Evolutionary conservation across 306 rosid species (phyloP), one percentile per base, ranked within the genome.

Genomic region (Malus sylvestris): DNA sequence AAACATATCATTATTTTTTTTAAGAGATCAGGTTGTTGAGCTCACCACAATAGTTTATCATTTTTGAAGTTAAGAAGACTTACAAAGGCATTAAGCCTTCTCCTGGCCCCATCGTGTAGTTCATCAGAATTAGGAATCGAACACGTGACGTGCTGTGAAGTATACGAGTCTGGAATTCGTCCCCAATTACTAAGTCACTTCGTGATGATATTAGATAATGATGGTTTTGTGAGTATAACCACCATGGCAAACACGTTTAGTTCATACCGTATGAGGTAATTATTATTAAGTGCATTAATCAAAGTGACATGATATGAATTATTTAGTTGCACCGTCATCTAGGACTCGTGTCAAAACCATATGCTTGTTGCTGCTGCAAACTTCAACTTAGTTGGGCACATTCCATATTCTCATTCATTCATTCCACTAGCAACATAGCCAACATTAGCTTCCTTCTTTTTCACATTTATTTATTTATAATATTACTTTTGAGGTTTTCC

Each of bases 171-270:
- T 35, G 2, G 0, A 35, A 7, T 35, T 35, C 9, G 40, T 35
- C 1, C 2, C 2, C 9, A 35, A 35, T 35, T 35, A 6, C 9
- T 35, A 35, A 0, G 9, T 35, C 4, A 35, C 52, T 46, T 11
- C 52, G 0, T 46, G 13, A 71, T 35, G 6, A 35, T 35, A 7
- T 35, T 35, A 71, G 66, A 68, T 59, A 49, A 71, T 51, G 74
- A 64, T 70, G 55, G 55, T 46, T 38, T 62, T 20, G 30, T 57
- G 62, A 27, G 53, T 16, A 45, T 81, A 7, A 29, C 25, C 62
- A 62, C 66, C 71, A 72, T 72, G 76, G 72, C 81, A 51, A 67
- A 81, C 81, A 72, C 38, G 40, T 22, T 72, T 67, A 20, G 46
- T 44, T 57, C 69, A 73, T 18, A 74, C 55, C 27, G 30, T 68